Percentiles rank a stretch among this genome's conserved stretches.
These are phyloP conservation scores for Aspergillus tamarii DNA, from an alignment of 2,329 filamentous ascomycete genomes.

Conservation along the genomic window DNA sequence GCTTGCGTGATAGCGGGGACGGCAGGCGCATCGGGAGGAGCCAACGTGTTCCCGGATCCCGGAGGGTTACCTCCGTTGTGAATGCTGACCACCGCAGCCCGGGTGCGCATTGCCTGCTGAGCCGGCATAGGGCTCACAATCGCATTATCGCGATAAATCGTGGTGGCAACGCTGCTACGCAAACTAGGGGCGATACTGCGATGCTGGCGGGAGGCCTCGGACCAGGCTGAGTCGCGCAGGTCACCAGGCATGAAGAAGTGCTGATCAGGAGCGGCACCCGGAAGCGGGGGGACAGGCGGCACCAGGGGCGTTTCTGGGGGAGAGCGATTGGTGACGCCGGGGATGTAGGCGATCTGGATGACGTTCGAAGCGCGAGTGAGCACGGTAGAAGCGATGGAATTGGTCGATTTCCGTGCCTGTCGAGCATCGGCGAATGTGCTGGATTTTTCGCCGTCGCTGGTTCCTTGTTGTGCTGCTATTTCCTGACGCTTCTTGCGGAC, in stretches of 20 bases:
- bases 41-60: slow-evolving; percentile 25
- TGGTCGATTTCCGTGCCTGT: slow-evolving; percentile 74
- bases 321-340: slow-evolving; percentile 91
- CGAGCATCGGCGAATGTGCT: slow-evolving; percentile 56
- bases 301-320: slow-evolving; percentile 82
- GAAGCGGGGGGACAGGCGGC: slow-evolving; percentile 92
- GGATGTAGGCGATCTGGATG: slow-evolving; percentile 98
- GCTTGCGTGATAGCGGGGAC: slow-evolving; percentile 69
- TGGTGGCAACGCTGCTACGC: slow-evolving; percentile 77
- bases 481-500: slow-evolving; percentile 73
- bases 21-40: slow-evolving; percentile 60
- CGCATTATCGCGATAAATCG: slow-evolving; percentile 89
- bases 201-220: slow-evolving; percentile 65
- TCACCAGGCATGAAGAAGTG: slow-evolving; percentile 94
- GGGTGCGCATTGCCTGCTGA: slow-evolving; percentile 83
- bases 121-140: slow-evolving; percentile 78
- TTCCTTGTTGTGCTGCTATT: slow-evolving; percentile 58
- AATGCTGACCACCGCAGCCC: slow-evolving; percentile 91
- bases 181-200: slow-evolving; percentile 55
- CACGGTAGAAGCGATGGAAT: slow-evolving; percentile 93
- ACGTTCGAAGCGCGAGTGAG: slow-evolving; percentile 96
- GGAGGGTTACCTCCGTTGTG: slow-evolving; percentile 67
- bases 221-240: slow-evolving; percentile 88
- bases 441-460: slow-evolving; percentile 52
- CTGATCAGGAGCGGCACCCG: slow-evolving; percentile 70